Base-by-base conservation (phyloP, 495 filamentous ascomycete species). In the Aspergillus affinis region DNA sequence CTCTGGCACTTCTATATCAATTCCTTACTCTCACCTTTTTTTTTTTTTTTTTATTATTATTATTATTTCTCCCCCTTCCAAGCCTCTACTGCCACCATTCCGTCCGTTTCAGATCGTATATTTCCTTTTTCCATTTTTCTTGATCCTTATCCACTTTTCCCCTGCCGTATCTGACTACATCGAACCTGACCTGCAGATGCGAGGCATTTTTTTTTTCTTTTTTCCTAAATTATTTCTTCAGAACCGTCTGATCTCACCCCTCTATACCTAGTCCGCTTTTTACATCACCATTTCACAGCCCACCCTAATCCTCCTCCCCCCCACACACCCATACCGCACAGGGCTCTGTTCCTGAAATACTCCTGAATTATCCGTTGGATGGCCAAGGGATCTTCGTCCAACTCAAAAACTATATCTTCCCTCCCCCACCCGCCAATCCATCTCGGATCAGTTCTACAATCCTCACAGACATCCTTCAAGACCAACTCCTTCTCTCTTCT, bases 201-300 rank as follows among this genome's bases (percentile, higher is more conserved):
- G 60, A 62, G 60, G 60, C 60, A 62, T 62, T 62, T 62, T 55
- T 29, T 29, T 46, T n/a, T n/a, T n/a, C n/a, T n/a, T n/a, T n/a
- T n/a, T n/a, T n/a, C n/a, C n/a, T 20, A 29, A 32, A 46, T 57
- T 49, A 51, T 60, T 51, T 67, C 32, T 54, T 51, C 48, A 45
- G 59, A 50, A 47, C 57, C 51, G 58, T 61, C 54, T 57, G 54
- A 57, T 57, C 54, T 49, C 15, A 57, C 46, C 54, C 45, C n/a
- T 26, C 46, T n/a, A 23, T n/a, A 17, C 54, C 45, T 27, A 29
- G 21, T 55, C 20, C 44, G 46, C 23, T 48, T 46, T 44, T 27
- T 48, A 36, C 53, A 59, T 53, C 58, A 52, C 51, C 61, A 55
- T 63, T 65, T 60, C 66, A 69, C 66, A 69, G 63, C 63, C 65